phyloP scores from a whole-genome alignment of 495 filamentous ascomycete genomes.

The Penicillium steckii region DNA sequence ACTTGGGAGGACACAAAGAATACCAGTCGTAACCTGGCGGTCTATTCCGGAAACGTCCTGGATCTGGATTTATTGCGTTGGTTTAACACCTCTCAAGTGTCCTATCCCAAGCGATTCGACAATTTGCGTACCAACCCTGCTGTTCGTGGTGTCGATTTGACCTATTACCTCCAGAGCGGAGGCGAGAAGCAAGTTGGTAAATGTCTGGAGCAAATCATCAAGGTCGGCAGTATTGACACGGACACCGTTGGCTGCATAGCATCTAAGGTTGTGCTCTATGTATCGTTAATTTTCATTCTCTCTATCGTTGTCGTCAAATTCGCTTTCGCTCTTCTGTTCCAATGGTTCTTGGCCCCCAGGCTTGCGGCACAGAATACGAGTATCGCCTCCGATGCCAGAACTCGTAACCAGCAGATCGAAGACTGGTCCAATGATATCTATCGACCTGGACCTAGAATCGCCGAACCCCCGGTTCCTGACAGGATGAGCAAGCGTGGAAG shows the following conservation, averaged over 20 bases:
- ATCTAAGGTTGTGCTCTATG: constrained; percentile 93
- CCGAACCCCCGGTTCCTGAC: constrained; percentile 65
- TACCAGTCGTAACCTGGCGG: constrained; percentile 78
- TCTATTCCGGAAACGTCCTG: constrained; percentile 91
- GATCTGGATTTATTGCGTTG: constrained; percentile 89
- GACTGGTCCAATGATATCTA: constrained; percentile 99
- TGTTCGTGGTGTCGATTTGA: constrained; percentile 86
- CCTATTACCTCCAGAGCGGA: constrained; percentile 75
- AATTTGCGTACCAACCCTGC: constrained; percentile 72
- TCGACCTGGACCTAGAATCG: constrained; percentile 75
- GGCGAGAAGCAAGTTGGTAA: constrained; percentile 76
- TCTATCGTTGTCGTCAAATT: constrained; percentile 88
- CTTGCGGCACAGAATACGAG: constrained; percentile 79
- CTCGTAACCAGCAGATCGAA: constrained; percentile 90
- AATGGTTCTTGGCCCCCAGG: constrained; percentile 87
- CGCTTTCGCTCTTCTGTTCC: constrained; percentile 83
- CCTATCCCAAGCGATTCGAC: constrained; percentile 73
- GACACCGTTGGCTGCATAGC: constrained; percentile 97
- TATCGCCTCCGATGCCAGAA: constrained; percentile 64
- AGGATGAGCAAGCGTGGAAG: constrained; percentile 78
- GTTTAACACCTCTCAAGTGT: constrained; percentile 87
- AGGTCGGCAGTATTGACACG: constrained; percentile 93
- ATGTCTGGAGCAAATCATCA: constrained; percentile 89
- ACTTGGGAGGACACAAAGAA: constrained; percentile 96
- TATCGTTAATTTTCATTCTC: constrained; percentile 90